Evolutionary conservation across 139 green algal species (phyloP).

Genomic region (Chlorella vulgaris): DNA sequence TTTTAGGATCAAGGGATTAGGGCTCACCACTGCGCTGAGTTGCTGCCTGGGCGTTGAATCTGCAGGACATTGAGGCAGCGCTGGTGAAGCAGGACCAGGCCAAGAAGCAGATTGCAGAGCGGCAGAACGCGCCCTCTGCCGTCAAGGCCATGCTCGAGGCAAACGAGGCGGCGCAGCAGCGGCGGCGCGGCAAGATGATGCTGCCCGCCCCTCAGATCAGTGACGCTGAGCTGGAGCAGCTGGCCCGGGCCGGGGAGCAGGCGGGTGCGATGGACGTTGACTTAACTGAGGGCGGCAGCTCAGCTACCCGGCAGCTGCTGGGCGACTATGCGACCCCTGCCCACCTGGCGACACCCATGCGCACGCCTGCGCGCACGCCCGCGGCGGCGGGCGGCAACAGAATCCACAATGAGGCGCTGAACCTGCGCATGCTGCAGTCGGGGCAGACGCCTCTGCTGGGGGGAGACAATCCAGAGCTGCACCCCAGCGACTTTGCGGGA

Average conservation of each 20-base stretch:
- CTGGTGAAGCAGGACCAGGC: conserved; percentile 86
- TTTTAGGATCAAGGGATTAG: too few species aligned
- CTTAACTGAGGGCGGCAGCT: conserved; percentile 64
- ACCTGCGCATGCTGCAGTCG: conserved; percentile 74
- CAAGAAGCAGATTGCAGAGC: conserved; percentile 72
- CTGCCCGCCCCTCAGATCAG: conserved; percentile 72
- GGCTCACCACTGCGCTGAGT: too few species aligned
- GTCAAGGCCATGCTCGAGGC: conserved; percentile 52
- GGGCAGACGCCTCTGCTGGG: conserved; percentile 91
- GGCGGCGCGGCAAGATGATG: conserved; percentile 86
- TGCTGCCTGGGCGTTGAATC: too few species aligned
- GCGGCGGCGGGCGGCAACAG: conserved; percentile 61
- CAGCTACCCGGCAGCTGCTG: conserved; percentile 75
- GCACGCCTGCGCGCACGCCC: conserved; percentile 76
- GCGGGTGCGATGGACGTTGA: conserved; percentile 46
- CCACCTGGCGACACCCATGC: conserved; percentile 77
- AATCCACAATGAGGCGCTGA: conserved; percentile 86
- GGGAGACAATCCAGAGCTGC: conserved; percentile 83
- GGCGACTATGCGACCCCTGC: conserved; percentile 77
- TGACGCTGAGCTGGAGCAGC: conserved; percentile 90
- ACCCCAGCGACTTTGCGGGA: conserved; percentile 77
- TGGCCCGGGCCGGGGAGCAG: conserved; percentile 78
- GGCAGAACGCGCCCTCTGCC: conserved; percentile 60
- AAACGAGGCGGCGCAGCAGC: conserved; percentile 69
- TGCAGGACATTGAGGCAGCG: conserved; percentile 85